Conservation (phyloP, 257 asterid genomes). For the Penstemon newberryi region DNA sequence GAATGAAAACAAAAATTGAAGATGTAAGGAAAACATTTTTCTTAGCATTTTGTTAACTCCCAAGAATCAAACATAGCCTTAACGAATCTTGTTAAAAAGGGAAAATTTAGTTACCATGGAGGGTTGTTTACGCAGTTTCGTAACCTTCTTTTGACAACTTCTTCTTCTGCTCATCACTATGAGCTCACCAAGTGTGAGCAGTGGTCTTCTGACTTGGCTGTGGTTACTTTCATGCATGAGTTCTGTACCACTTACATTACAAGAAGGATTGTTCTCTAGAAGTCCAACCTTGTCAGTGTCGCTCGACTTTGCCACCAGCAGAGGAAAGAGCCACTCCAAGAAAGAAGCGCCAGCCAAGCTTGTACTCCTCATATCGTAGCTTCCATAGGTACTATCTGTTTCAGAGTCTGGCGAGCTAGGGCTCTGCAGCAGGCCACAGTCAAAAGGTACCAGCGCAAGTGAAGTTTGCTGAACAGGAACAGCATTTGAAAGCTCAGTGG, state of each 20-base stretch:
- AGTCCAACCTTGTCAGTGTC: slow-evolving; percentile 31
- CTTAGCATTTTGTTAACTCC: too few relatives aligned
- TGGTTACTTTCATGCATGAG: slow-evolving; percentile 33
- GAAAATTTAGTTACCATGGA: slow-evolving; percentile 48
- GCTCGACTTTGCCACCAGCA: slow-evolving; percentile 44
- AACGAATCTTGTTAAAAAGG: slow-evolving; percentile 1
- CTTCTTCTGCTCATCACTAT: slow-evolving; percentile 87
- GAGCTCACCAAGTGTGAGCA: slow-evolving; percentile 86
- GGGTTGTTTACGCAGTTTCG: slow-evolving; percentile 43
- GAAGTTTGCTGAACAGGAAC: slow-evolving; percentile 44
- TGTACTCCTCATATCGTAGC: slow-evolving; percentile 56
- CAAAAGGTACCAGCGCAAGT: slow-evolving; percentile 14
- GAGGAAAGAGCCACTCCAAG: slow-evolving; percentile 87
- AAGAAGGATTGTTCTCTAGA: slow-evolving; percentile 34
- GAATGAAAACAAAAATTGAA: not conserved
- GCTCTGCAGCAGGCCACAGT: slow-evolving; percentile 34
- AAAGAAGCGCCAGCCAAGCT: slow-evolving; percentile 65
- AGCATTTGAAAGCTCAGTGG: slow-evolving; percentile 37
- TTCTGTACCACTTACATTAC: slow-evolving; percentile 28
- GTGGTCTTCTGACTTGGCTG: slow-evolving; percentile 45
- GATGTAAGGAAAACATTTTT: too few relatives aligned
- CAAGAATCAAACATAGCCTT: not conserved
- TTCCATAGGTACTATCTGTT: slow-evolving; percentile 43
- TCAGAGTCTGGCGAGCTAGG: slow-evolving; percentile 63
- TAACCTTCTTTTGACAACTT: slow-evolving; percentile 65